Conservation (phyloP, 306 rosid species). For the Prunus dulcis region DNA sequence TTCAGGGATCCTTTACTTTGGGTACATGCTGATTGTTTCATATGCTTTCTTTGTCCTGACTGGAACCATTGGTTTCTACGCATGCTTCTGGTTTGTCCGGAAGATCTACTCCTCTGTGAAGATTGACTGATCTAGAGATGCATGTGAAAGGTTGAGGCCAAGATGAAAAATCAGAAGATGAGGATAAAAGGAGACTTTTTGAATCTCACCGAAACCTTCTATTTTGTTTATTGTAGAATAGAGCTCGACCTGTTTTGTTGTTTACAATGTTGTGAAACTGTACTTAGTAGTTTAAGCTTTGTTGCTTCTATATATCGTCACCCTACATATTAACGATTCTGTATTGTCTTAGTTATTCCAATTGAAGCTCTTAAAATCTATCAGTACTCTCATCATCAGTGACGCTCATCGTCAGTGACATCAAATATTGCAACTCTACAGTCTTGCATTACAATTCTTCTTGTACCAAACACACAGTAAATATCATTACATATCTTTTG, state of each 20-base stretch:
- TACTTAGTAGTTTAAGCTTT: slow-evolving; percentile 36
- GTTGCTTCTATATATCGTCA: slow-evolving; percentile 25
- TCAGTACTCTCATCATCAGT: too few relatives aligned
- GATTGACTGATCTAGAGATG: slow-evolving; percentile 67
- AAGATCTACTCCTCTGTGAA: slow-evolving; percentile 96
- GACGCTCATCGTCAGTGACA: too few relatives aligned
- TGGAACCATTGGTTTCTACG: slow-evolving; percentile 95
- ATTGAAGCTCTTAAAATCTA: not conserved
- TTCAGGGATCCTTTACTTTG: slow-evolving; percentile 91
- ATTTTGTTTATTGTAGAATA: slow-evolving; percentile 38
- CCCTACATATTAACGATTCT: not conserved
- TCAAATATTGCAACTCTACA: not conserved
- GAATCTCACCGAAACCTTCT: slow-evolving; percentile 23
- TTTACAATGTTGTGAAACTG: slow-evolving; percentile 24
- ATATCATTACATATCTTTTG: too few relatives aligned
- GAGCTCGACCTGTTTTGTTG: slow-evolving; percentile 37
- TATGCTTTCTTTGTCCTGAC: slow-evolving; percentile 92
- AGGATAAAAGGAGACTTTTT: slow-evolving; percentile 29
- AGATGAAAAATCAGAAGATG: slow-evolving; percentile 13
- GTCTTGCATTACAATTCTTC: not conserved
- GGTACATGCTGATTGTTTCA: slow-evolving; percentile 83
- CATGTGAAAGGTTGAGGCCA: slow-evolving; percentile 7
- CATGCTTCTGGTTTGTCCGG: slow-evolving; percentile 97
- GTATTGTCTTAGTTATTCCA: not conserved
- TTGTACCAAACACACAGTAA: too few relatives aligned